Conservation (phyloP, 2,329 filamentous ascomycete species). For the Cercospora sesami region DNA sequence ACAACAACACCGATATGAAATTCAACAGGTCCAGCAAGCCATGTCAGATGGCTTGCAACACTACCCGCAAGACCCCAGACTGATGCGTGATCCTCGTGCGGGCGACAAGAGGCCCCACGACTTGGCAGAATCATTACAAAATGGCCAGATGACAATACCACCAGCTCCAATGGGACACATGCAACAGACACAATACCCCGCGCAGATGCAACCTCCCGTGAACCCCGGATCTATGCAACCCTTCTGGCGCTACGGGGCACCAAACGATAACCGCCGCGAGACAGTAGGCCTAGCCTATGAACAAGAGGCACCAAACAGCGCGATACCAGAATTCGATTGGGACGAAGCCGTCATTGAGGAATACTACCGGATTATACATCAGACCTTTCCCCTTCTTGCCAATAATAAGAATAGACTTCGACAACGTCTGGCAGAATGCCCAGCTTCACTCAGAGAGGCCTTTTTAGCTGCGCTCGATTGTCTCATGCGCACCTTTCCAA, state of each 20-base stretch:
- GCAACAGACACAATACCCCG: conserved; percentile 20
- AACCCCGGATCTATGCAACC: conserved; percentile 28
- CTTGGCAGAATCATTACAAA: conserved; percentile 32
- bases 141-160: conserved; percentile 19
- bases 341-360: conserved; percentile 49
- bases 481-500: conserved; percentile 58
- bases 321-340: conserved; percentile 43
- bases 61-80: conserved; percentile 21
- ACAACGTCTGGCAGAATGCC: conserved; percentile 58
- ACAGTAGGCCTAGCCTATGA: conserved; percentile 35
- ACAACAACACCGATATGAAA: conserved; percentile 35
- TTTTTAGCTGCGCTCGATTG: conserved; percentile 64
- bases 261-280: conserved; percentile 33
- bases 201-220: conserved; percentile 16
- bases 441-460: conserved; percentile 59
- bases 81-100: conserved; percentile 31
- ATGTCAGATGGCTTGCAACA: conserved; percentile 30
- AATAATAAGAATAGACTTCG: conserved; percentile 58
- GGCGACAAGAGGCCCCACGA: conserved; percentile 38
- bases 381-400: conserved; percentile 66
- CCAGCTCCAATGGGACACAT: conserved; percentile 15
- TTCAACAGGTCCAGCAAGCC: conserved; percentile 36
- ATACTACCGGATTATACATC: conserved; percentile 66
- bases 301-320: conserved; percentile 22
- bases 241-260: conserved; percentile 25